Evolutionary conservation across 129 eudicot species (phyloP).

Genomic region (Saposhnikovia divaricata): DNA sequence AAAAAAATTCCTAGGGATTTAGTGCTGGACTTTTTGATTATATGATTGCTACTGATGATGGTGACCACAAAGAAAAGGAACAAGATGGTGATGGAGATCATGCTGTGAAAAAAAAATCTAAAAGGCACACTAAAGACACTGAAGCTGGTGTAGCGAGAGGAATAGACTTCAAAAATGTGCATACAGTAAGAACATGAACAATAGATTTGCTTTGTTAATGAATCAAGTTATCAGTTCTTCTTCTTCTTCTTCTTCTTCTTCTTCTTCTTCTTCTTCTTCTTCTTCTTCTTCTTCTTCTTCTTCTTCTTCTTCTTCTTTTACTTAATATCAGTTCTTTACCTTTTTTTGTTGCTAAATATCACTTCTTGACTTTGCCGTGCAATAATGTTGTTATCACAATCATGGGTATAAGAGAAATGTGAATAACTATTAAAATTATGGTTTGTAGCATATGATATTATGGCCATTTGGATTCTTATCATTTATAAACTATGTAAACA

Average conservation of each 20-base stretch:
- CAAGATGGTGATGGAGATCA: conserved; percentile 40
- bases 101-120: conserved; percentile 39
- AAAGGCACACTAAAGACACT: conserved; percentile 54
- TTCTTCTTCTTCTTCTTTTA: no score
- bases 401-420: background rate
- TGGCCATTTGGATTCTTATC: background rate
- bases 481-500: background rate
- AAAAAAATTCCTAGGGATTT: conserved; percentile 48
- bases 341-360: no score
- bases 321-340: no score
- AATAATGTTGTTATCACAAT: background rate
- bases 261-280: no score
- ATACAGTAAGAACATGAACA: conserved; percentile 52
- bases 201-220: background rate
- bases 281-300: no score
- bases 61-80: conserved; percentile 51
- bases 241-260: no score
- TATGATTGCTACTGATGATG: conserved; percentile 83
- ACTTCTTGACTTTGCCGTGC: background rate
- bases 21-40: conserved; percentile 97
- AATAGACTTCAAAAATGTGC: conserved; percentile 91
- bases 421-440: background rate
- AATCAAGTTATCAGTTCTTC: background rate
- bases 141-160: conserved; percentile 98
- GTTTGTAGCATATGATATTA: background rate